Evolutionary conservation across 352 stramenopile genomes (phyloP).

Genomic region (Globisporangium emineosum): DNA sequence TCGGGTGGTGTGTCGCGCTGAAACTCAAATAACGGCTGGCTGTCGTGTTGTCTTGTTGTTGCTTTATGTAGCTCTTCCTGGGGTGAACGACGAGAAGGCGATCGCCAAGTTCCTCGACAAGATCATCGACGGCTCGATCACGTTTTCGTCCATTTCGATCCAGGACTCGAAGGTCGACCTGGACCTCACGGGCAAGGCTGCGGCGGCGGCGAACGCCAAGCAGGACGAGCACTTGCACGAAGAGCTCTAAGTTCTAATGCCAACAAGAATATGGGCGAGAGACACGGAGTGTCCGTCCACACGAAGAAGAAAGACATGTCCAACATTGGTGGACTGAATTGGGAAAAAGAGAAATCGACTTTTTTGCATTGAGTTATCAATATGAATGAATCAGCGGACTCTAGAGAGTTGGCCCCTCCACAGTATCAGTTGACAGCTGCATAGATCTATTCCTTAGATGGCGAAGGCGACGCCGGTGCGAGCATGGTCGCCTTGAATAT

Average conservation of each 20-base stretch:
- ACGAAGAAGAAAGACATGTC: neutral
- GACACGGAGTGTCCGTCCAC: neutral
- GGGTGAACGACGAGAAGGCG: constrained; percentile 26
- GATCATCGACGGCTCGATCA: constrained; percentile 56
- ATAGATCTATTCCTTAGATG: too few species aligned
- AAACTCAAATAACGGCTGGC: constrained; percentile 4
- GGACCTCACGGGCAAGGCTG: constrained; percentile 8
- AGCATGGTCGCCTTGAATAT: neutral
- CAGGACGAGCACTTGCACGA: neutral
- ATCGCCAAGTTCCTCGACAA: constrained; percentile 58
- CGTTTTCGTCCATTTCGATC: constrained; percentile 27
- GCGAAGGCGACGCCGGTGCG: neutral
- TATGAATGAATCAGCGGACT: neutral
- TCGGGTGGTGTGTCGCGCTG: neutral
- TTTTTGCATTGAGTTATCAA: neutral
- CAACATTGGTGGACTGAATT: neutral
- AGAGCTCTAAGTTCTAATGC: constrained; percentile 4
- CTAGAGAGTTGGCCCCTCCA: too few species aligned
- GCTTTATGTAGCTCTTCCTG: constrained; percentile 33
- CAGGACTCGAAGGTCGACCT: constrained; percentile 11
- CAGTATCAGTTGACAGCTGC: too few species aligned
- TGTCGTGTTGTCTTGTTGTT: neutral
- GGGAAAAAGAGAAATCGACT: neutral
- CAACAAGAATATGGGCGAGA: neutral
- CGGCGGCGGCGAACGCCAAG: neutral